Evolutionary conservation across 306 rosid genomes (phyloP), one percentile per base, ranked within the genome.

Genomic region (Corylus americana): DNA sequence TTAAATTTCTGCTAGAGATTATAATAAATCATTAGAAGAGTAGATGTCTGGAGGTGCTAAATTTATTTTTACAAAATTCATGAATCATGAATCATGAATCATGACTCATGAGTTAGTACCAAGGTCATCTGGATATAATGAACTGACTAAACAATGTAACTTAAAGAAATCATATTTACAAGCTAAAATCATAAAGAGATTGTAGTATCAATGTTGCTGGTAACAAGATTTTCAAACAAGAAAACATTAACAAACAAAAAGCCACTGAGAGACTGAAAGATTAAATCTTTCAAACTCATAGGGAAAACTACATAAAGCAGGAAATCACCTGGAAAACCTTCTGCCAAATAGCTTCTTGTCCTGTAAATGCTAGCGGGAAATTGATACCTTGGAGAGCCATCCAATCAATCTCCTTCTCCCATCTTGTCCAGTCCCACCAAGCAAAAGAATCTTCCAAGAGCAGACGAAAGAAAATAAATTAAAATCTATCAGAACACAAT

Each of bases 401-500:
- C 98, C 97, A 90, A 83, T 94, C 98, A 77, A 94, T 94, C 90
- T 94, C 98, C 85, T 85, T 90, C 73, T 92, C 96, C 98, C 98
- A 92, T 87, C 98, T 89, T 73, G 85, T 62, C 98, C 98, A 94
- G 86, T 89, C 97, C 97, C 97, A 94, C 96, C 97, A 94, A 76
- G 97, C 92, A 70, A 89, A 86, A 72, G 97, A 82, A 87, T 94
- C 98, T 94, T 82, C 80, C 82, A 37, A 18, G 80, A 78, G 55
- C 80, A 85, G 55, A 76, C 37, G 66, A 78, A 71, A 84, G 48
- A 57, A 84, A 83, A 48, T 13, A 31, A 82, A 73, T 54, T 16
- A 42, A 77, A 74, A 71, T 66, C 74, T 50, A 58, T 57, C 7
- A 20, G 79, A 58, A 67, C 29, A 6, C 37, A 82, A n/a, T 22